Evolutionary conservation across 208 protist species (phyloP), one percentile per base, ranked within the genome.

Genomic region (Leptomonas pyrrhocoris): DNA sequence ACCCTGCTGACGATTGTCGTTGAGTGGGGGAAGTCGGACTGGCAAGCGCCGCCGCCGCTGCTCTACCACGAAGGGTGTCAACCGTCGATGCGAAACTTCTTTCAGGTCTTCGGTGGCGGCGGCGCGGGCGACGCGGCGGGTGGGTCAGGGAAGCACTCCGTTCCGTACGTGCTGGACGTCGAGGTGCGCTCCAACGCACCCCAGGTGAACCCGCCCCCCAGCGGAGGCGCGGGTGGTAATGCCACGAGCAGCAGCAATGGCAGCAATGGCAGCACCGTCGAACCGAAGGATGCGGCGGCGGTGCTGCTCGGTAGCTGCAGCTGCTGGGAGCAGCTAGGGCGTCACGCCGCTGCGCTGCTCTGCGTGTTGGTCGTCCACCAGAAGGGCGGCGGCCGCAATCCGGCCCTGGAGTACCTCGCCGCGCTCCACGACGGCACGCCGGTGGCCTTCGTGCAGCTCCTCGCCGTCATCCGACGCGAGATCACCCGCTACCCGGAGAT

Each of bases 281-380:
- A 50, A 43, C 71, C 57, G 27, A 74, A 66, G 58, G 62, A 69
- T 21, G 54, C 66, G n/a, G 68, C 70, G 1, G 49, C 46, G 50
- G 63, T 78, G 45, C 53, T 82, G 31, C 57, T 72, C 23, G 57
- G 57, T 16, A 78, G 67, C 73, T 78, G 72, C 59, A 74, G 68
- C 34, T 81, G 66, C 46, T 79, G 75, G 49, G 82, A 92, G 30
- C 67, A 70, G 50, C 50, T 85, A 2, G 74, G 75, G 21, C 79
- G 83, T 27, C 83, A 88, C 69, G 80, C 77, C 48, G 76, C 80
- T 25, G 74, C 85, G 71, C 70, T 95, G 53, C 71, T 95, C 36
- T 73, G 83, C 15, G 68, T 95, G 48, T 75, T 95, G 53, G 28
- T 89, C 6, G 74, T 81, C 30, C 77, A 94, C 53, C 81, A 87